A percentile compares a stretch with the other conserved stretches of the same genome.
phyloP scores from a whole-genome alignment of 192 early-diverging fungal species.

The Coemansia sp. region DNA sequence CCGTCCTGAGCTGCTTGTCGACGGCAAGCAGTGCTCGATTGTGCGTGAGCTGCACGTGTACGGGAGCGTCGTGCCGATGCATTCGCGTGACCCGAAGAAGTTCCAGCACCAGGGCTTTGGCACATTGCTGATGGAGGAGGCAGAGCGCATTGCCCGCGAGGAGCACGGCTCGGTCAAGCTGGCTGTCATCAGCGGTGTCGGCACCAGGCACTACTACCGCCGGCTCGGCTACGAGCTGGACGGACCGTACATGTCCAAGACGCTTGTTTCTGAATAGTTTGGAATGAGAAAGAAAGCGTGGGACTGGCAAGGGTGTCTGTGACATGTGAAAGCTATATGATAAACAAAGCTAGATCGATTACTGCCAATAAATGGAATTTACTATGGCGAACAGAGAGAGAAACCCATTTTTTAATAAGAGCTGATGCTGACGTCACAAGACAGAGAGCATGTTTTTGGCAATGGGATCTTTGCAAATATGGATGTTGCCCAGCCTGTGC shows the following conservation, averaged over 20 bases:
- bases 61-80: slow-evolving; percentile 94
- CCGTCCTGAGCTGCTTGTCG: slow-evolving; percentile 82
- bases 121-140: slow-evolving; percentile 98
- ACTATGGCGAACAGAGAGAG: too few species aligned
- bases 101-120: slow-evolving; percentile 99
- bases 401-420: too few species aligned
- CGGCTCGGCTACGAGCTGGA: slow-evolving; percentile 96
- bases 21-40: slow-evolving; percentile 78
- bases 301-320: too few species aligned
- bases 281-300: too few species aligned
- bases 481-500: not conserved
- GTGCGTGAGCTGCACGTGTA: slow-evolving; percentile 99
- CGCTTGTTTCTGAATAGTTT: too few species aligned
- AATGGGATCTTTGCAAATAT: too few species aligned
- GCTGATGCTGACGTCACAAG: not conserved
- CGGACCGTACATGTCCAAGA: slow-evolving; percentile 96
- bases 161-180: slow-evolving; percentile 96
- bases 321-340: too few species aligned
- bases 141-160: slow-evolving; percentile 94
- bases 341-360: too few species aligned
- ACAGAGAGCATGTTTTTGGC: not conserved
- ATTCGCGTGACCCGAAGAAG: slow-evolving; percentile 93
- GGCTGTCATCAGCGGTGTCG: slow-evolving; percentile 96
- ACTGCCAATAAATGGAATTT: too few species aligned
- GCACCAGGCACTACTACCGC: slow-evolving; percentile 95